phyloP scores from a whole-genome alignment of 495 filamentous ascomycete genomes.

The Filosporella fistucella region DNA sequence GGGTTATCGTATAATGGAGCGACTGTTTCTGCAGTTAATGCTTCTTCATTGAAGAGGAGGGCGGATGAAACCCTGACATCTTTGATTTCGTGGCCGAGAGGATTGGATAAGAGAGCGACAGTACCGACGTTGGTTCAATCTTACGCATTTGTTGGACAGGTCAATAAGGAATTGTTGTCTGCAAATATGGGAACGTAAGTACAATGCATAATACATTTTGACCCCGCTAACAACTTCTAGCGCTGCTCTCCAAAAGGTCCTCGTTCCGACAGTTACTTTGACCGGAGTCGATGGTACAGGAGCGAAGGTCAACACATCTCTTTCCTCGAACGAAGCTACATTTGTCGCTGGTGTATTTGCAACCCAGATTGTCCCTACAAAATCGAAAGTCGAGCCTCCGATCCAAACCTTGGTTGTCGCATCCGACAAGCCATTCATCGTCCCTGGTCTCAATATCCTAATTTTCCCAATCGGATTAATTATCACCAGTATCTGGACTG shows the following conservation, averaged over 20 bases:
- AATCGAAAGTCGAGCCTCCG: constrained; percentile 26
- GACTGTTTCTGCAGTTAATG: constrained; percentile 34
- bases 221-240: constrained; percentile 32
- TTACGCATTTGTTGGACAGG: constrained; percentile 49
- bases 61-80: constrained; percentile 1
- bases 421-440: constrained; percentile 42
- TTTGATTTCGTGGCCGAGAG: constrained; percentile 23
- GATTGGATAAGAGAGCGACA: constrained; percentile 10
- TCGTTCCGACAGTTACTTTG: constrained; percentile 60
- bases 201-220: background rate
- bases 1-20: constrained; percentile 56
- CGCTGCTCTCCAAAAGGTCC: constrained; percentile 47
- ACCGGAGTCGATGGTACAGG: constrained; percentile 41
- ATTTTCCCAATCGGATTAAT: constrained; percentile 66
- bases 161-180: constrained; percentile 39
- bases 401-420: constrained; percentile 31
- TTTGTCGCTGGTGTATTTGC: constrained; percentile 66
- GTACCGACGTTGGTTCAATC: constrained; percentile 37
- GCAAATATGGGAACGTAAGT: constrained; percentile 21
- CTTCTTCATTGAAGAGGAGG: constrained; percentile 21
- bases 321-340: constrained; percentile 59
- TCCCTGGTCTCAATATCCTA: constrained; percentile 61
- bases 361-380: constrained; percentile 28
- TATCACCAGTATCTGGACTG: constrained; percentile 58
- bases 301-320: constrained; percentile 47